A percentile compares a stretch with the other conserved stretches of the same genome.
These are phyloP conservation scores for Beauveria sp. DNA, from an alignment of 2,329 filamentous ascomycete species.

Conservation along the genomic window DNA sequence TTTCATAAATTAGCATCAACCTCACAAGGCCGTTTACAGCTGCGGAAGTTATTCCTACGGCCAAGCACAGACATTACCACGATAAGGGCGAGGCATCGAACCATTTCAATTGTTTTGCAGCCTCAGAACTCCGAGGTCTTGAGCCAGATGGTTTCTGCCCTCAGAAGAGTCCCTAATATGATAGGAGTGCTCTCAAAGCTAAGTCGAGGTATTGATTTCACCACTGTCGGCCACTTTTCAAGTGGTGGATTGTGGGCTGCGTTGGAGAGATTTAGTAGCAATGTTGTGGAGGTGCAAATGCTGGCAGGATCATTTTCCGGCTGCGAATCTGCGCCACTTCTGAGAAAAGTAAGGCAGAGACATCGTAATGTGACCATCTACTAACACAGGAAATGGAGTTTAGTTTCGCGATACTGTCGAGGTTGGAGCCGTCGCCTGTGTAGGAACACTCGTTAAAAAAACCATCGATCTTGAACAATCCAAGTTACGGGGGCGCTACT, in stretches of 20 bases:
- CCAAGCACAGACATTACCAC: constrained; percentile 61
- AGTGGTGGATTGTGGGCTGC: constrained; percentile 65
- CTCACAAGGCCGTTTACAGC: constrained; percentile 63
- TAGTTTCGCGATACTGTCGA: background rate
- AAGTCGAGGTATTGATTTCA: constrained; percentile 64
- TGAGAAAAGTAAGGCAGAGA: background rate
- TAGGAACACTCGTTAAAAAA: constrained; percentile 51
- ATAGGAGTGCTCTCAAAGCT: constrained; percentile 60
- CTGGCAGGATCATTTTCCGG: constrained; percentile 30
- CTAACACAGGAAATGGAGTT: background rate
- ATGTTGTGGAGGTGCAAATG: constrained; percentile 43
- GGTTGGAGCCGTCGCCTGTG: background rate
- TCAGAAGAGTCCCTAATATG: constrained; percentile 72
- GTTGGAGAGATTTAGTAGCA: constrained; percentile 66
- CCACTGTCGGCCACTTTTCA: constrained; percentile 42
- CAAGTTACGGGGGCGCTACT: constrained; percentile 60
- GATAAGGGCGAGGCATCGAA: constrained; percentile 65
- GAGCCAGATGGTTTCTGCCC: constrained; percentile 46
- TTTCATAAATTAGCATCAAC: constrained; percentile 71
- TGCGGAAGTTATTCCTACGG: constrained; percentile 76
- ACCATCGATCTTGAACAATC: constrained; percentile 77
- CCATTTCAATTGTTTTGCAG: constrained; percentile 58
- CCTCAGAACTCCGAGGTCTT: constrained; percentile 57
- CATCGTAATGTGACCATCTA: constrained; percentile 3
- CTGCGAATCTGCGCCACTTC: background rate